These are phyloP conservation scores for Termitomyces titanicus DNA, from an alignment of 768 basidiomycete genomes.

Conservation along the genomic window DNA sequence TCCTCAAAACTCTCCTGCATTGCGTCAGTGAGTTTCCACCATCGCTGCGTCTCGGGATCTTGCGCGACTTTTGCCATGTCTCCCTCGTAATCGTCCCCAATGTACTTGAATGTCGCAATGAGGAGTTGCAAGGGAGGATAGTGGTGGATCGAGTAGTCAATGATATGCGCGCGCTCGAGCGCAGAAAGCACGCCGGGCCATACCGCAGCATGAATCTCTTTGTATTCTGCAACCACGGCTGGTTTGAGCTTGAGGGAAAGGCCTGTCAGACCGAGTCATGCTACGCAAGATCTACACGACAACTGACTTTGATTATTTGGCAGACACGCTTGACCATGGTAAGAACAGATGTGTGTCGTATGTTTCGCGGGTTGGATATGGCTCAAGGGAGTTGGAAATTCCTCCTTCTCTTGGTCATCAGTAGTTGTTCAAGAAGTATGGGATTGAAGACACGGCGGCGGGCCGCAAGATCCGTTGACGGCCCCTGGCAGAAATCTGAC, in stretches of 20 bases:
- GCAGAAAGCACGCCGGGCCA: slow-evolving; percentile 71
- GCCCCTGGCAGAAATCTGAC: not conserved
- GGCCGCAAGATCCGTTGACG: slow-evolving; percentile 9
- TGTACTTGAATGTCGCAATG: slow-evolving; percentile 80
- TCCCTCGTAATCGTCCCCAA: slow-evolving; percentile 54
- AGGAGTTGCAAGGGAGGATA: slow-evolving; percentile 60
- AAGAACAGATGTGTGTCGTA: not conserved
- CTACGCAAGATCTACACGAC: slow-evolving; percentile 1
- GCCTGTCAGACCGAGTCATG: slow-evolving; percentile 3
- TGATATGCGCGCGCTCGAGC: slow-evolving; percentile 57
- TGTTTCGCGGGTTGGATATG: not conserved
- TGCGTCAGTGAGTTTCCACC: slow-evolving; percentile 74
- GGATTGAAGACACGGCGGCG: not conserved
- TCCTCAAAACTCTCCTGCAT: slow-evolving; percentile 79
- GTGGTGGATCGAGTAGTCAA: slow-evolving; percentile 76
- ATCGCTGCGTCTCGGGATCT: slow-evolving; percentile 66
- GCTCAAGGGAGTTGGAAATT: not conserved
- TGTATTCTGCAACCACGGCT: slow-evolving; percentile 47
- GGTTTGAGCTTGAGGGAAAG: slow-evolving; percentile 50
- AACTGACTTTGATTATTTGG: slow-evolving; percentile 64
- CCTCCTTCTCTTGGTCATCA: not conserved
- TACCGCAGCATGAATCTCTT: slow-evolving; percentile 53
- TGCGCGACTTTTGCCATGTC: slow-evolving; percentile 66
- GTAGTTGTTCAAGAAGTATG: not conserved
- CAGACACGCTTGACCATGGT: slow-evolving; percentile 54